A percentile compares a stretch with the other conserved stretches of the same genome.
Conservation (phyloP, 2,329 filamentous ascomycete genomes). For the Penicillium sclerotiorum region DNA sequence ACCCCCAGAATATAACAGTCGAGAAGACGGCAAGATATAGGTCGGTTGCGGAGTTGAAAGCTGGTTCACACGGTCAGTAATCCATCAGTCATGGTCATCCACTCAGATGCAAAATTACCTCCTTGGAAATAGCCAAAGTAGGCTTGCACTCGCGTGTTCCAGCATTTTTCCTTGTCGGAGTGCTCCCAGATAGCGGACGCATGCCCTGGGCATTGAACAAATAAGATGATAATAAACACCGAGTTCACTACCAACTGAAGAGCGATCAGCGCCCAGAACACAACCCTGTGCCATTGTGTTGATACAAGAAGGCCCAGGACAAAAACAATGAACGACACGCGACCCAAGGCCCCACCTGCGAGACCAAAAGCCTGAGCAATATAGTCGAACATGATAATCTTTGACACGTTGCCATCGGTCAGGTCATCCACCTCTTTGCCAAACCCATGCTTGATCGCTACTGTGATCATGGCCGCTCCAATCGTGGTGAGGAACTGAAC, state of each 20-base stretch:
- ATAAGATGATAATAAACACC: slow-evolving; percentile 28
- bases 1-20: slow-evolving; percentile 35
- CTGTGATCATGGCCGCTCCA: slow-evolving; percentile 26
- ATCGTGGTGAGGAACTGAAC: slow-evolving; percentile 20
- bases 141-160: slow-evolving; percentile 24
- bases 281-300: slow-evolving; percentile 15
- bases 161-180: slow-evolving; percentile 20
- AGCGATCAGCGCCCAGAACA: slow-evolving; percentile 22
- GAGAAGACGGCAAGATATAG: slow-evolving; percentile 35
- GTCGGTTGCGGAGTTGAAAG: slow-evolving; percentile 33
- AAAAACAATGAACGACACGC: slow-evolving; percentile 29
- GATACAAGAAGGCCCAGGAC: slow-evolving; percentile 24
- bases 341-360: slow-evolving; percentile 23
- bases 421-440: slow-evolving; percentile 19
- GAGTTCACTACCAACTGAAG: slow-evolving; percentile 28
- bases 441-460: slow-evolving; percentile 24
- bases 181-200: slow-evolving; percentile 26
- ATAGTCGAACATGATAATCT: slow-evolving; percentile 30
- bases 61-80: slow-evolving; percentile 8
- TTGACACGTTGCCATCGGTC: slow-evolving; percentile 2
- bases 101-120: too few species aligned
- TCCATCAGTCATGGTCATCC: too few species aligned
- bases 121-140: slow-evolving; percentile 34
- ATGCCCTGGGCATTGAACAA: slow-evolving; percentile 28
- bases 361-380: slow-evolving; percentile 28